Evolutionary conservation across 768 basidiomycete species (phyloP).

Genomic region (Rubroboletus pulcherrimus): DNA sequence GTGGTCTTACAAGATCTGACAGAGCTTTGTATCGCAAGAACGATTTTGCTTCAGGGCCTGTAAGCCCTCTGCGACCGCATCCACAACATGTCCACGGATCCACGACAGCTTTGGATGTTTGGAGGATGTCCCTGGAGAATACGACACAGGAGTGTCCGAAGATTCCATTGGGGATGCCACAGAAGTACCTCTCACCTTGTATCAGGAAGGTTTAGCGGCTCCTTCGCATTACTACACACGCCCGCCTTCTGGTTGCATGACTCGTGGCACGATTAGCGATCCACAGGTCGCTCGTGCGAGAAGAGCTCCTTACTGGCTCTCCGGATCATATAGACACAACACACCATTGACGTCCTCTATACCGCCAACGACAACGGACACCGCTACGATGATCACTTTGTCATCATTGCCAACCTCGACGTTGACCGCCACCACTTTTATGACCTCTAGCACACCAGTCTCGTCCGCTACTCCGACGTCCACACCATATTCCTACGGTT

Average conservation of each 20-base stretch:
- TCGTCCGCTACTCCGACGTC: not conserved
- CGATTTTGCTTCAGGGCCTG: slow-evolving; percentile 75
- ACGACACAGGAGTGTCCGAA: slow-evolving; percentile 43
- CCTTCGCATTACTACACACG: slow-evolving; percentile 56
- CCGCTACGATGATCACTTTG: slow-evolving; percentile 6
- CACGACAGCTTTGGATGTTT: slow-evolving; percentile 52
- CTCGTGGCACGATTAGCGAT: slow-evolving; percentile 50
- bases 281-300: slow-evolving; percentile 30
- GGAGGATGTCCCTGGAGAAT: slow-evolving; percentile 61
- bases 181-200: slow-evolving; percentile 57
- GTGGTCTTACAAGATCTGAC: slow-evolving; percentile 12
- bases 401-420: slow-evolving; percentile 6
- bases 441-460: not conserved
- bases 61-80: slow-evolving; percentile 47
- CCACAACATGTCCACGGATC: slow-evolving; percentile 58
- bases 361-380: not conserved
- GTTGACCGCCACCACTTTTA: not conserved
- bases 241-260: slow-evolving; percentile 56
- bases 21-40: slow-evolving; percentile 60
- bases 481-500: not conserved
- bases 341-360: not conserved
- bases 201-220: slow-evolving; percentile 56
- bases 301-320: slow-evolving; percentile 15
- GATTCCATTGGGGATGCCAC: slow-evolving; percentile 52
- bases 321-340: not conserved